Evolutionary conservation across 768 basidiomycete genomes (phyloP), one percentile per base, ranked within the genome.

Genomic region (Trametes coccinea): DNA sequence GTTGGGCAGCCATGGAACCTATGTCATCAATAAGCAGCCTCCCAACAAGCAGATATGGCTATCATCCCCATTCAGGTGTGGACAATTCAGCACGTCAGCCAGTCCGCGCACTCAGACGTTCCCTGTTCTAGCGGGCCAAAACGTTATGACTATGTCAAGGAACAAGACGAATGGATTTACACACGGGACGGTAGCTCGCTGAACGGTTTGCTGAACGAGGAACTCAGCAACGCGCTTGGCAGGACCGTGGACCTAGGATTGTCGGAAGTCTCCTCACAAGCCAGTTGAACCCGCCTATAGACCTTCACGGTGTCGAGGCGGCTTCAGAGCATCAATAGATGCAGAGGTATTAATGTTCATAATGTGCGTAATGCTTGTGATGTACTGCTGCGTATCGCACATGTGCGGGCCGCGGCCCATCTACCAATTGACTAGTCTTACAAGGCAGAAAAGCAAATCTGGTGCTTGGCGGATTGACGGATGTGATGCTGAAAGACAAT

Each of bases 31-130:
- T 76, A 97, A 96, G 79, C 95, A 97, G 72, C 95, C 95, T 10
- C 95, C 95, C 5, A 97, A 97, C 72, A 93, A 93, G 76, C 95
- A 97, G 71, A 96, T 97, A 67, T 97, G 95, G 95, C 79, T 97
- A 17, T 95, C 93, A 4, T 93, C 91, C 8, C 95, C 95, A 0
- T 72, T 85, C 66, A 93, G 92, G 94, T 93, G 65, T 41, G 78
- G 6, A 11, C 71, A 52, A 10, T 46, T 2, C 22, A 48, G 33
- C 46, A 10, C 40, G 33, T 29, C 43, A 27, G 33, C 30, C 17
- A 10, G 3, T 5, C 30, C 14, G 16, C 11, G 3, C 27, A 30
- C 43, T 29, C n/a, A 29, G n/a, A 11, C 22, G 27, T 37, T 49
- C 37, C 49, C 31, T 37, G 22, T 31, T 30, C 37, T 69, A 96